These are phyloP conservation scores for Irineochytrium annulatum DNA, from an alignment of 192 early-diverging fungal species.

Conservation along the genomic window DNA sequence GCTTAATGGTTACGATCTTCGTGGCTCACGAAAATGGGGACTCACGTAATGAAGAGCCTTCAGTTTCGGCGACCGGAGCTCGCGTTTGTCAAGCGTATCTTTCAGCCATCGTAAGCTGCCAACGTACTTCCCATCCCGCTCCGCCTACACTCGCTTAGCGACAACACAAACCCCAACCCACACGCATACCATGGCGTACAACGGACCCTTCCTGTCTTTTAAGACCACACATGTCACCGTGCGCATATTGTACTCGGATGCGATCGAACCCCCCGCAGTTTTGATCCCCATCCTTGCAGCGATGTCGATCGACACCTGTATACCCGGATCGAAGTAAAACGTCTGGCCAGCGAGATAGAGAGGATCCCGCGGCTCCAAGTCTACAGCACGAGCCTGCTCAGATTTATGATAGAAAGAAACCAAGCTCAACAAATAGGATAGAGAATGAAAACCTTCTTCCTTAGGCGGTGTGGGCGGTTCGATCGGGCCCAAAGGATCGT, in stretches of 20 bases:
- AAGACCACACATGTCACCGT: conserved; percentile 17
- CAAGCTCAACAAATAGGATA: conserved; percentile 4
- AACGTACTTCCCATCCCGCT: conserved; percentile 26
- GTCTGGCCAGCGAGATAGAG: conserved; percentile 2
- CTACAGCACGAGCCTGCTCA: conserved; percentile 20
- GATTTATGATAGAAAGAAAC: not conserved
- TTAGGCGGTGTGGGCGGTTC: not conserved
- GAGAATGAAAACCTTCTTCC: not conserved
- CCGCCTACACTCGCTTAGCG: conserved; percentile 15
- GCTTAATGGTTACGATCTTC: not conserved
- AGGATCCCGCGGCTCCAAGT: conserved; percentile 28
- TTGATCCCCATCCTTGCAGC: not conserved
- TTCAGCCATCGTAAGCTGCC: conserved; percentile 50
- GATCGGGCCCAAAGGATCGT: conserved; percentile 7
- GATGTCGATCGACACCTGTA: not conserved
- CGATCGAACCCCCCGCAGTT: not conserved
- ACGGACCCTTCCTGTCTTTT: conserved; percentile 1
- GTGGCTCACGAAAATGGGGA: not conserved
- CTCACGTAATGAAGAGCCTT: conserved; percentile 47
- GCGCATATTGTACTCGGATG: not conserved
- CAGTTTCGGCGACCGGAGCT: conserved; percentile 36
- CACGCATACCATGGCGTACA: conserved; percentile 10
- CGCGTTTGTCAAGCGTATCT: conserved; percentile 37
- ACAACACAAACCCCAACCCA: not conserved
- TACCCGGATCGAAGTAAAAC: not conserved